phyloP scores from a whole-genome alignment of 1,284 basidiomycete species.

The Leccinum pallidistipes region DNA sequence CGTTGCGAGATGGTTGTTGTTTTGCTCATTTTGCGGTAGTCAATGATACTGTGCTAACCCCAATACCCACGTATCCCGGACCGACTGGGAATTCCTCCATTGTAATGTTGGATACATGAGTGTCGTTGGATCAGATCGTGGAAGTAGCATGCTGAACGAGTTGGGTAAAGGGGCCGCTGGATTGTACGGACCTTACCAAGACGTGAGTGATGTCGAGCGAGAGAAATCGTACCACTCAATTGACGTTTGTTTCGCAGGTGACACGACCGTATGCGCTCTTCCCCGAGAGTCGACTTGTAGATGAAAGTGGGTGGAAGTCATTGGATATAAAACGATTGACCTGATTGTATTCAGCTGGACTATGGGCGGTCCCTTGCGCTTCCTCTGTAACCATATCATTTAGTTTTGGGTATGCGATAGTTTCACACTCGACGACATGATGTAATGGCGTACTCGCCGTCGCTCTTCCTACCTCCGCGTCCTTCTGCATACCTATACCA shows the following conservation, averaged over 20 bases:
- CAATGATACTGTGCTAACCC: slow-evolving; percentile 55
- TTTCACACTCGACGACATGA: too few relatives aligned
- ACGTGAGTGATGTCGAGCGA: slow-evolving; percentile 46
- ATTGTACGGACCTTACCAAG: slow-evolving; percentile 79
- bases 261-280: slow-evolving; percentile 65
- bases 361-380: slow-evolving; percentile 83
- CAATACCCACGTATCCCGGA: slow-evolving; percentile 68
- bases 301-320: slow-evolving; percentile 40
- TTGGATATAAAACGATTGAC: slow-evolving; percentile 1
- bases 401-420: slow-evolving; percentile 61
- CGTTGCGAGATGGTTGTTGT: not conserved
- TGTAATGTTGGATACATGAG: slow-evolving; percentile 77
- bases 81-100: slow-evolving; percentile 58
- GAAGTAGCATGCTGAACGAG: slow-evolving; percentile 3
- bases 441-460: too few relatives aligned
- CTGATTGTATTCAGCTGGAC: slow-evolving; percentile 48
- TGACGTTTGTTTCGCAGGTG: slow-evolving; percentile 48
- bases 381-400: slow-evolving; percentile 67
- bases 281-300: slow-evolving; percentile 69
- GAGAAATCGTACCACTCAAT: slow-evolving; percentile 2
- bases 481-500: too few relatives aligned
- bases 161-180: slow-evolving; percentile 67
- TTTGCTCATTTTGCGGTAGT: slow-evolving; percentile 39
- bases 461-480: too few relatives aligned
- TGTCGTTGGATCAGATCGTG: slow-evolving; percentile 12